Evolutionary conservation across 805 yeast genomes (phyloP).

Genomic region (Hanseniaspora clermontiae): DNA sequence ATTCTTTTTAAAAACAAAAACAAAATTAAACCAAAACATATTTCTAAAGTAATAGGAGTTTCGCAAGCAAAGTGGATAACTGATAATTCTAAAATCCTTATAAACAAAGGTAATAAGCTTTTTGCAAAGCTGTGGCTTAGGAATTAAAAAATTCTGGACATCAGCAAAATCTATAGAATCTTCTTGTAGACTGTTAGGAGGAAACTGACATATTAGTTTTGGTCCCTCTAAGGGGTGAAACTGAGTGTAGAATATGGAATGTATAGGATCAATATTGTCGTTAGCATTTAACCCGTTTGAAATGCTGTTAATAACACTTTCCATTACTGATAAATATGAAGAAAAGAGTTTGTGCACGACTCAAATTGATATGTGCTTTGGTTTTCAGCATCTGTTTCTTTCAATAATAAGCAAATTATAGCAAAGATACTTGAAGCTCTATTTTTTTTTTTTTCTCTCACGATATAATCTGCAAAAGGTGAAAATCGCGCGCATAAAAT

Average conservation of each 20-base stretch:
- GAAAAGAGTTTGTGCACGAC: too few relatives aligned
- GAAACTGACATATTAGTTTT: conserved; percentile 81
- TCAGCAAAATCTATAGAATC: conserved; percentile 61
- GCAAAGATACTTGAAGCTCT: too few relatives aligned
- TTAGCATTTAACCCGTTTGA: not conserved
- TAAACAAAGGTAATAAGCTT: conserved; percentile 62
- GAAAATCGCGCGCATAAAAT: not conserved
- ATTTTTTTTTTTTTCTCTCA: too few relatives aligned
- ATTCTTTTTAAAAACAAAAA: conserved; percentile 76
- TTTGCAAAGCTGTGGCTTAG: conserved; percentile 84
- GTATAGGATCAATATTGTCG: conserved; percentile 41
- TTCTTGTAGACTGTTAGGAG: conserved; percentile 40
- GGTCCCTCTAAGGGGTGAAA: conserved; percentile 96
- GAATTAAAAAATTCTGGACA: conserved; percentile 81
- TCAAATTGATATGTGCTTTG: too few relatives aligned
- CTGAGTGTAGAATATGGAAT: conserved; percentile 76
- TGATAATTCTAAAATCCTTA: conserved; percentile 58
- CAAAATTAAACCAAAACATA: conserved; percentile 83
- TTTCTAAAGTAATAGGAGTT: conserved; percentile 73
- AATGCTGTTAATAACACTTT: not conserved
- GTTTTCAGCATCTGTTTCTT: too few relatives aligned
- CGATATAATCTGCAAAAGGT: too few relatives aligned
- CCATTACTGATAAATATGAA: not conserved
- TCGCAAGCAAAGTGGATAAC: conserved; percentile 77
- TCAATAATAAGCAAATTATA: too few relatives aligned